These are phyloP conservation scores for Macrotyloma uniflorum DNA, from an alignment of 306 rosid species.

Conservation along the genomic window DNA sequence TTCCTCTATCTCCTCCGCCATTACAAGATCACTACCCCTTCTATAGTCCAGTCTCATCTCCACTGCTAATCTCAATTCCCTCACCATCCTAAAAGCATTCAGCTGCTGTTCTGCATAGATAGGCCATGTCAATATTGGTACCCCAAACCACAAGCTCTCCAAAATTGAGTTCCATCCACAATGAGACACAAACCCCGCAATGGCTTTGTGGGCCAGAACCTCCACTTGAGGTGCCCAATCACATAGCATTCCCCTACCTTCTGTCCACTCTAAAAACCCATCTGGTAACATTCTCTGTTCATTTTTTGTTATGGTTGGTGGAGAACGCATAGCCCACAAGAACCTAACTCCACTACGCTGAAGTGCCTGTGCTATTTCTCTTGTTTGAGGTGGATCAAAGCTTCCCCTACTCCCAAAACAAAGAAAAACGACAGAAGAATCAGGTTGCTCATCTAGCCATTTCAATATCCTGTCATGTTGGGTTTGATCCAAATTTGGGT, in stretches of 20 bases:
- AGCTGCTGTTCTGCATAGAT: conserved; percentile 72
- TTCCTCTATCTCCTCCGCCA: conserved; percentile 56
- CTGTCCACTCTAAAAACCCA: conserved; percentile 61
- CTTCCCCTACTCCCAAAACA: conserved; percentile 75
- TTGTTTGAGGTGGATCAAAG: conserved; percentile 56
- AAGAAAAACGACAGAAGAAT: conserved; percentile 53
- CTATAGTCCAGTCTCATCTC: conserved; percentile 58
- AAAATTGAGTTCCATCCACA: conserved; percentile 77
- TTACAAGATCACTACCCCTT: conserved; percentile 41
- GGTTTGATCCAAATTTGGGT: conserved; percentile 42
- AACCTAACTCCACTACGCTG: conserved; percentile 54
- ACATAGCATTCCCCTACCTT: conserved; percentile 57
- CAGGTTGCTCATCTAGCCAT: conserved; percentile 63
- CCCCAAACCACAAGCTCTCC: conserved; percentile 76
- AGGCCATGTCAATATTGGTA: conserved; percentile 75
- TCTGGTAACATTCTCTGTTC: conserved; percentile 47
- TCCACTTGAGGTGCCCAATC: conserved; percentile 72
- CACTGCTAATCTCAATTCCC: conserved; percentile 48
- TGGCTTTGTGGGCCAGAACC: conserved; percentile 53
- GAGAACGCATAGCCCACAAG: conserved; percentile 55
- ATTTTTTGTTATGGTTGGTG: conserved; percentile 13
- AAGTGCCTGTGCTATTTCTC: conserved; percentile 62
- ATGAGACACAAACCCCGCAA: conserved; percentile 62
- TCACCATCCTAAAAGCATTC: conserved; percentile 66
- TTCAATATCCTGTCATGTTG: conserved; percentile 48